phyloP scores from a whole-genome alignment of 306 rosid genomes.

The Amphicarpaea edgeworthii region DNA sequence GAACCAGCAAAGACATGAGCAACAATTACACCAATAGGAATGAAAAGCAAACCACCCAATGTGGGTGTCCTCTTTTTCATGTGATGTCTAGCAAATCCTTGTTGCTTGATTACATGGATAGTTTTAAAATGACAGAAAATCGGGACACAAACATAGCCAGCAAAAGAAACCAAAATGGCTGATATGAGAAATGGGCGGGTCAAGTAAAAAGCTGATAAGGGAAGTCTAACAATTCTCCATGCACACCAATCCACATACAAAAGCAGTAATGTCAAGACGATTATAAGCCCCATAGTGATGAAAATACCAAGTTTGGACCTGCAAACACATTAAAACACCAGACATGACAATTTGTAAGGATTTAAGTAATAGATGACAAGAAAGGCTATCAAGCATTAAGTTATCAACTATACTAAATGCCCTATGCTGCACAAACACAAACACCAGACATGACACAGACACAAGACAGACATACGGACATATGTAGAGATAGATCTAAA shows the following conservation, averaged over 20 bases:
- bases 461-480: too few relatives aligned
- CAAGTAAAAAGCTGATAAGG: conserved; percentile 78
- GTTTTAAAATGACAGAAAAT: conserved; percentile 64
- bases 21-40: conserved; percentile 82
- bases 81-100: conserved; percentile 61
- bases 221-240: conserved; percentile 89
- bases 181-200: conserved; percentile 84
- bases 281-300: conserved; percentile 66
- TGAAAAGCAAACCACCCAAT: conserved; percentile 90
- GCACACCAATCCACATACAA: conserved; percentile 91
- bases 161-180: conserved; percentile 72
- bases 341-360: conserved; percentile 23
- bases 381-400: conserved; percentile 33
- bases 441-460: neutral
- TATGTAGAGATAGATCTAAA: neutral
- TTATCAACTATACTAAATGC: neutral
- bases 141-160: conserved; percentile 89
- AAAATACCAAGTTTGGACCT: conserved; percentile 74
- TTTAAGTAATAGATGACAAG: conserved; percentile 24
- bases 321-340: conserved; percentile 50
- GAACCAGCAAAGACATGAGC: conserved; percentile 62
- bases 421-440: neutral
- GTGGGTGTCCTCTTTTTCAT: conserved; percentile 73
- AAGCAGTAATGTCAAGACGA: conserved; percentile 65
- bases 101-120: conserved; percentile 68